Conservation (phyloP, 2,329 filamentous ascomycete genomes). For the Trichoderma sp. region DNA sequence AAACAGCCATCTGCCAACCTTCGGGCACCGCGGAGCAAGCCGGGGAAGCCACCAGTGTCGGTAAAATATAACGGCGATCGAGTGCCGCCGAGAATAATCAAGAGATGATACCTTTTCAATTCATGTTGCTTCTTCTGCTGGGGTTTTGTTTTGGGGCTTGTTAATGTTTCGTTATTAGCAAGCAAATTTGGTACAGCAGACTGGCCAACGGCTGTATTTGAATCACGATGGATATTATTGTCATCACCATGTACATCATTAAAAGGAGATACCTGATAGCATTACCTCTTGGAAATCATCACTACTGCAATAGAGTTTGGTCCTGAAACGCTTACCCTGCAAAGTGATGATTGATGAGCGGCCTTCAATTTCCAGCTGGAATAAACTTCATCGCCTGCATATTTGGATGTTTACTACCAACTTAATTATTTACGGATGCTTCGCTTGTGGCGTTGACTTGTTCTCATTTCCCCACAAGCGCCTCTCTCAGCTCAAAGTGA, state of each 20-base stretch:
- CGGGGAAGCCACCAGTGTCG: conserved; percentile 16
- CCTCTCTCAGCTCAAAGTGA: neutral
- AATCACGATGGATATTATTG: neutral
- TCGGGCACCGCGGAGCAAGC: conserved; percentile 2
- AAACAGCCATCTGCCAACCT: conserved; percentile 1
- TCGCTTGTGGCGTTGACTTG: neutral
- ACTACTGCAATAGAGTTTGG: neutral
- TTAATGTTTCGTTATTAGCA: neutral
- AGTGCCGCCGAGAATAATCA: conserved; percentile 23
- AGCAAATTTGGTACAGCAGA: neutral
- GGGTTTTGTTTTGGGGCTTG: neutral
- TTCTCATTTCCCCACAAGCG: neutral
- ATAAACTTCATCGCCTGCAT: conserved; percentile 2
- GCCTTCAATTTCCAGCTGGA: neutral
- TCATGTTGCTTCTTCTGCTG: neutral
- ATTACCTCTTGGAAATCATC: neutral
- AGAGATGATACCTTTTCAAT: conserved; percentile 10
- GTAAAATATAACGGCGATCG: conserved; percentile 23
- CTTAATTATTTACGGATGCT: neutral
- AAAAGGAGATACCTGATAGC: neutral
- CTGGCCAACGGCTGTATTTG: neutral
- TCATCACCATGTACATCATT: neutral
- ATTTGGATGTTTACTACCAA: neutral
- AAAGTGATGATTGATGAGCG: neutral
- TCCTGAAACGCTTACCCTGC: neutral